Evolutionary conservation across 768 basidiomycete species (phyloP), one percentile per base, ranked within the genome.

Genomic region (Russula ochroleuca): DNA sequence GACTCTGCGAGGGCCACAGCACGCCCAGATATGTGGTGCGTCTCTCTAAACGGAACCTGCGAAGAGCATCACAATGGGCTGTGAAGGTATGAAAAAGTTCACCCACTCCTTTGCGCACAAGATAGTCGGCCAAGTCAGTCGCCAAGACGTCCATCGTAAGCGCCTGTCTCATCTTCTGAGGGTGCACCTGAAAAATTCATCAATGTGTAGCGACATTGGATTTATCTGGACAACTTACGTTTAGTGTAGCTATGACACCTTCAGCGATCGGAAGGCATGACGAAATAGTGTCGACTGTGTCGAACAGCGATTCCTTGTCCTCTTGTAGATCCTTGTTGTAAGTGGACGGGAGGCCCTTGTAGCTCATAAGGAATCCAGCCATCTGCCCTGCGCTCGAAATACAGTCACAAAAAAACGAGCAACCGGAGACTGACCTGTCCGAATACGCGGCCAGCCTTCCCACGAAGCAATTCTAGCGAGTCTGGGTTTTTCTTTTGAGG

Each of bases 301-400:
- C 97, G 68, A 98, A 98, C 60, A 99, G 76, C 2, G 97, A 95
- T 71, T 99, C 97, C 75, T 99, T 98, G 75, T 96, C 94, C 75
- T 99, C 97, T 75, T 98, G 97, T 50, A 99, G 78, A 76, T 99
- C 97, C 75, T 99, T 99, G 81, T 99, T 98, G 78, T 99, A 99
- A 10, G 97, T 99, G 21, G 96, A 97, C 15, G 97, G 97, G 50
- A 98, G 78, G 35, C 97, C 97, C 72, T 99, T 99, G 70, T 96
- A 79, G 1, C 94, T 95, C 90, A 98, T 94, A 77, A 98, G 78
- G 77, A 98, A 97, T 2, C 97, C 97, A 14, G 96, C 84, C 91
- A 98, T 96, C 89, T 95, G 70, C 33, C 40, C n/a, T 49, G 59
- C 35, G 28, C 45, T 67, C 21, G 53, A 43, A 35, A 52, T 31